Percentiles rank a stretch among this genome's conserved stretches.
Conservation (phyloP, 1,284 basidiomycete species). For the Malassezia dermatis region DNA sequence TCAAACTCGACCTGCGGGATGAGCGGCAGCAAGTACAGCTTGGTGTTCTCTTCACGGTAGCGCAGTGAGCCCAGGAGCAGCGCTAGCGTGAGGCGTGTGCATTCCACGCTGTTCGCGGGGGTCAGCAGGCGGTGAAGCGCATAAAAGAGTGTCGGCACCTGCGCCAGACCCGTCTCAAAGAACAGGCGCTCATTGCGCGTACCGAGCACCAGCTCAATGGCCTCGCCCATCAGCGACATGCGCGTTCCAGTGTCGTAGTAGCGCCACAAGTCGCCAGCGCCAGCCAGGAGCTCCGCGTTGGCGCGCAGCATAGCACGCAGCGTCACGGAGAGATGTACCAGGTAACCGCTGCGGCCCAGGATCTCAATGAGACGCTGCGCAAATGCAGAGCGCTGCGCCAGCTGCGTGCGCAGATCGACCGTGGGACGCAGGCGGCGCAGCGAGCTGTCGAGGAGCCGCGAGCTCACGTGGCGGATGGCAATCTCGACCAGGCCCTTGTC, state of each 20-base stretch:
- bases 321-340: conserved; percentile 63
- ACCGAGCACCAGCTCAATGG: conserved; percentile 17
- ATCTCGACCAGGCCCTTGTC: conserved; percentile 61
- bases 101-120: conserved; percentile 34
- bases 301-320: conserved; percentile 65
- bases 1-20: conserved; percentile 54
- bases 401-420: conserved; percentile 65
- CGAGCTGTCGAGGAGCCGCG: conserved; percentile 48
- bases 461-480: conserved; percentile 61
- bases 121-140: background rate
- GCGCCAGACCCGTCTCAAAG: conserved; percentile 14
- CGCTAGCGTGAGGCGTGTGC: conserved; percentile 61
- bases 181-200: conserved; percentile 7
- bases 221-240: conserved; percentile 4
- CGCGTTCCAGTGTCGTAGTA: conserved; percentile 57
- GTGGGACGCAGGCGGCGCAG: conserved; percentile 18
- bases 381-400: conserved; percentile 64
- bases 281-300: conserved; percentile 81
- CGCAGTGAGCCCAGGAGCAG: conserved; percentile 63
- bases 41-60: conserved; percentile 62
- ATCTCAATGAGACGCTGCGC: conserved; percentile 73
- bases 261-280: conserved; percentile 72
- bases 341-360: conserved; percentile 51
- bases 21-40: conserved; percentile 63
- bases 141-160: conserved; percentile 11